phyloP scores from a whole-genome alignment of 352 stramenopile species.

The Thalassiosira hispida region DNA sequence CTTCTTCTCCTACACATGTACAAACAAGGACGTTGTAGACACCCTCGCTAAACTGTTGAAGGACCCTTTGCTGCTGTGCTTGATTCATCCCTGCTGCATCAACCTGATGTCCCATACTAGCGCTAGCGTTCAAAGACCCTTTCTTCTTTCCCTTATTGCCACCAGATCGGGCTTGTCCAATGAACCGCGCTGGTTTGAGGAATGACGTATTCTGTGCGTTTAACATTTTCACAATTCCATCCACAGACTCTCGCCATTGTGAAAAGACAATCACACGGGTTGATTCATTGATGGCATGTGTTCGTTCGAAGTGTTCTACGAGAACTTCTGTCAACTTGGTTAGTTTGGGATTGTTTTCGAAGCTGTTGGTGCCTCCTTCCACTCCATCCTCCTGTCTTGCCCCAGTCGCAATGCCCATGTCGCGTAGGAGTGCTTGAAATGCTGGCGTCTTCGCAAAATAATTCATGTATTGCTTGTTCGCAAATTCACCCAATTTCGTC shows the following conservation, averaged over 20 bases:
- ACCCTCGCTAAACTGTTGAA: slow-evolving; percentile 83
- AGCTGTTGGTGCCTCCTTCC: slow-evolving; percentile 1
- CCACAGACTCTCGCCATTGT: slow-evolving; percentile 94
- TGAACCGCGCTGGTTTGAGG: slow-evolving; percentile 91
- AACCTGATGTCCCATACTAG: slow-evolving; percentile 2
- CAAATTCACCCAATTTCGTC: slow-evolving; percentile 16
- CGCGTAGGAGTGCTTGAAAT: slow-evolving; percentile 37
- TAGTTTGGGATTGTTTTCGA: slow-evolving; percentile 86
- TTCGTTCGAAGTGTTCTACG: slow-evolving; percentile 84
- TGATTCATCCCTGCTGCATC: slow-evolving; percentile 87
- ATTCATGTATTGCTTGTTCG: slow-evolving; percentile 1
- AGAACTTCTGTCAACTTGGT: slow-evolving; percentile 86
- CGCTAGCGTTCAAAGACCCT: background rate
- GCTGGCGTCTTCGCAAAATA: background rate
- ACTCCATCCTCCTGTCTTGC: slow-evolving; percentile 1
- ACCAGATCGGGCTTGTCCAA: slow-evolving; percentile 84
- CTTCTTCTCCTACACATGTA: slow-evolving; percentile 95
- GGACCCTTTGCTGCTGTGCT: slow-evolving; percentile 94
- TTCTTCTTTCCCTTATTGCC: slow-evolving; percentile 27
- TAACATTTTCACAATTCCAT: slow-evolving; percentile 91
- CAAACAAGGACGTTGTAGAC: slow-evolving; percentile 87
- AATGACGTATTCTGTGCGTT: slow-evolving; percentile 78
- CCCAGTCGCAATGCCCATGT: slow-evolving; percentile 29
- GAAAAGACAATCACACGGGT: slow-evolving; percentile 98
- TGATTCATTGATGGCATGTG: slow-evolving; percentile 66